Percentiles rank a stretch among this genome's conserved stretches.
Evolutionary conservation across 345 rosid species (phyloP).

Genomic region (Kernera saxatilis): DNA sequence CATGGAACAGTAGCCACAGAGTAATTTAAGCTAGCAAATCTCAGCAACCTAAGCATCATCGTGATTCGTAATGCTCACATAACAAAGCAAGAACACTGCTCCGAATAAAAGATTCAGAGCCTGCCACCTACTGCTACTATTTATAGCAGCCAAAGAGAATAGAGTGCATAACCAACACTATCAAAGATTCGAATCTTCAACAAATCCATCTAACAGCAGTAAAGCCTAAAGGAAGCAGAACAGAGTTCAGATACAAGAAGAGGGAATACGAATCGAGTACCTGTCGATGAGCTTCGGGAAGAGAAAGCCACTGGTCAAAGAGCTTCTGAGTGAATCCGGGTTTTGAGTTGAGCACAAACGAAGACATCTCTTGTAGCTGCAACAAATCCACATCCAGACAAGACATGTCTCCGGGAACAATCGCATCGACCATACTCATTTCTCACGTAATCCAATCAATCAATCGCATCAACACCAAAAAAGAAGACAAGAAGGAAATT

Average conservation of each 20-base stretch:
- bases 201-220: neutral
- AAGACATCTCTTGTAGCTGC: constrained; percentile 81
- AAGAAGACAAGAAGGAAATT: neutral
- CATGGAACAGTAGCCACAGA: neutral
- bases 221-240: neutral
- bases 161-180: neutral
- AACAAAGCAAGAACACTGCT: neutral
- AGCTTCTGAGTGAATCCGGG: constrained; percentile 68
- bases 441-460: constrained; percentile 20
- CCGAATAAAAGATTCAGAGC: neutral
- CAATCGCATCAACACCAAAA: constrained; percentile 22
- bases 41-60: neutral
- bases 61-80: neutral
- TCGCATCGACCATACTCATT: constrained; percentile 38
- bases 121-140: neutral
- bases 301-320: constrained; percentile 92
- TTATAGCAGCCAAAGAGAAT: neutral
- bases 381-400: constrained; percentile 72
- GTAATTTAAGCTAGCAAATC: neutral
- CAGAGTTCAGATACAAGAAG: neutral
- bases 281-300: constrained; percentile 78
- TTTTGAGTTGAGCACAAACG: constrained; percentile 60
- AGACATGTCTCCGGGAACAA: constrained; percentile 48
- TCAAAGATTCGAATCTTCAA: neutral
- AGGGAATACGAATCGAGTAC: constrained; percentile 26